Base-by-base conservation (phyloP, 208 protist genomes). In the Leishmania turanica region DNA sequence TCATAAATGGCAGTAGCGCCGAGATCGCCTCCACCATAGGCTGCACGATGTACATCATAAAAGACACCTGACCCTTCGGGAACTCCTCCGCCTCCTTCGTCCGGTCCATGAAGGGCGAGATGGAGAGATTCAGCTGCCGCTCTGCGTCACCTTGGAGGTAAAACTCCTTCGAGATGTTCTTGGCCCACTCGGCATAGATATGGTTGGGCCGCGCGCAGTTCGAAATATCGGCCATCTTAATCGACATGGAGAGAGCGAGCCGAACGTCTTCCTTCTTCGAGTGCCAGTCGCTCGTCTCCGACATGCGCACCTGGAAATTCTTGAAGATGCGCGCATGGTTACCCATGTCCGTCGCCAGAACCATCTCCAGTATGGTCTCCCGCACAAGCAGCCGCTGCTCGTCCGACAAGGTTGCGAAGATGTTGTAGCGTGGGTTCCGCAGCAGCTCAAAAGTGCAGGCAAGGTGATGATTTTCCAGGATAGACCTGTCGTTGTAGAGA, bases 151-250 rank as follows among this genome's bases (percentile, higher is more conserved):
- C 98, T 83, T 99, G 97, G 21, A 92, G 82, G 79, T 97, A 98
- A 82, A 99, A 99, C 89, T 99, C 98, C 47, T 87, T 80, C 17
- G 93, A 90, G 70, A 99, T 98, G 82, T 95, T 93, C 74, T 90
- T 84, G n/a, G 97, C 92, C 97, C 98, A 99, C 71, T 96, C 92
- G 0, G 92, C 83, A 81, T 94, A 98, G 64, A 98, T 93, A 76
- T 92, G 88, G 84, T 90, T 92, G 24, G 95, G 94, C 27, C 98
- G 95, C 11, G 93, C 89, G 58, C 95, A 96, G 80, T 99, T 99
- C 9, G 92, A 97, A 51, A 99, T 97, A 77, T 99, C 98, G 2
- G 98, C 96, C 88, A 97, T 97, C 80, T 99, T 98, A 54, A 99
- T 92, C 24, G 96, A 92, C 82, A 99, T 98, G 69, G 91, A 90